phyloP scores from a whole-genome alignment of 2,329 filamentous ascomycete genomes.

The Neonectria magnoliae region DNA sequence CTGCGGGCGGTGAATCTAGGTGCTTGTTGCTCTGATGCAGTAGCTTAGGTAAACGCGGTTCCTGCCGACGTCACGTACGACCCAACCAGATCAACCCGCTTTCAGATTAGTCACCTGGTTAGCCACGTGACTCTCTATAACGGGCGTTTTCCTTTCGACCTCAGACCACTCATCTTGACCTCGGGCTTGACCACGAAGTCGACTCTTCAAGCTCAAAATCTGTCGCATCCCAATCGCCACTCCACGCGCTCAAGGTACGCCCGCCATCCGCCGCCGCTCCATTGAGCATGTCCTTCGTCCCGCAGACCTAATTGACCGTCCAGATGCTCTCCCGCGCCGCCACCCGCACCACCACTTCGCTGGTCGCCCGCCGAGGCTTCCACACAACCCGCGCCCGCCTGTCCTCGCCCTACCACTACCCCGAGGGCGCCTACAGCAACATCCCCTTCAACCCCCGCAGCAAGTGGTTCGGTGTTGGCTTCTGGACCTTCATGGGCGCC shows the following conservation, averaged over 20 bases:
- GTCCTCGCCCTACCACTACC: conserved; percentile 96
- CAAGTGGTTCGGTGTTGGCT: conserved; percentile 83
- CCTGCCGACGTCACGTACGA: conserved; percentile 38
- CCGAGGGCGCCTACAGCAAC: conserved; percentile 94
- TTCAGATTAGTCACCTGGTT: conserved; percentile 35
- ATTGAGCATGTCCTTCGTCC: conserved; percentile 13
- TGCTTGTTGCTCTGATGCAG: not conserved
- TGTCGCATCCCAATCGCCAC: conserved; percentile 39
- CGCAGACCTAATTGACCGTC: conserved; percentile 54
- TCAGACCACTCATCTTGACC: conserved; percentile 46
- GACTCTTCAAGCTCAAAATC: conserved; percentile 40
- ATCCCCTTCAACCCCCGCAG: conserved; percentile 96
- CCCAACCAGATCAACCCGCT: conserved; percentile 21
- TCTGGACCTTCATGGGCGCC: conserved; percentile 75
- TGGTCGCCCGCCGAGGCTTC: conserved; percentile 92
- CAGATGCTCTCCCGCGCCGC: conserved; percentile 87
- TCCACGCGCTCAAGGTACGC: conserved; percentile 42
- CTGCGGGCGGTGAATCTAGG: conserved; percentile 34
- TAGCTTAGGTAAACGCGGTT: conserved; percentile 17
- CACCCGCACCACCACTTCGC: conserved; percentile 70
- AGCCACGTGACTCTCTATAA: conserved; percentile 31
- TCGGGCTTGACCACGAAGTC: conserved; percentile 43
- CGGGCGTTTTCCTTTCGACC: conserved; percentile 45
- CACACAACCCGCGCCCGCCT: conserved; percentile 87
- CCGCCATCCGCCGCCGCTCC: conserved; percentile 5